These are phyloP conservation scores for Trichocomaceae sp. DNA, from an alignment of 2,329 filamentous ascomycete species.

Conservation along the genomic window DNA sequence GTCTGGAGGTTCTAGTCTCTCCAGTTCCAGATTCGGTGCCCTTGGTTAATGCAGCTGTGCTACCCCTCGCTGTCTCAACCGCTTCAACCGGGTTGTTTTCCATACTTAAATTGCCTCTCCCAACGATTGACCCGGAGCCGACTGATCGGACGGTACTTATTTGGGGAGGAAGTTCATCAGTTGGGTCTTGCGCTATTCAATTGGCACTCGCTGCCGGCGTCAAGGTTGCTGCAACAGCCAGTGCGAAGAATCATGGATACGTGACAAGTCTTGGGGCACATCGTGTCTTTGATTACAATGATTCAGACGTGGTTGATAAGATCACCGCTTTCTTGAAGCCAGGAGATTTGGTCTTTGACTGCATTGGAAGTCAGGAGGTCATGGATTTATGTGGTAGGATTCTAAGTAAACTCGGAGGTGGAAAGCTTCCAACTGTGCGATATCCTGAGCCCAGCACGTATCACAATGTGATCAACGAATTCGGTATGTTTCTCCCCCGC, in stretches of 20 bases:
- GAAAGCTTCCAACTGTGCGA: conserved; percentile 4
- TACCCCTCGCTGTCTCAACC: conserved; percentile 30
- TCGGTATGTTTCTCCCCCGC: conserved; percentile 6
- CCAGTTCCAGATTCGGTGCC: conserved; percentile 26
- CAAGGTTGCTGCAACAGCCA: conserved; percentile 32
- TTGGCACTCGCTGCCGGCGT: conserved; percentile 27
- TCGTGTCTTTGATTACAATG: conserved; percentile 37
- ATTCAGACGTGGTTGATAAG: conserved; percentile 28
- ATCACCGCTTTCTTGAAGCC: conserved; percentile 21
- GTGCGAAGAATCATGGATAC: conserved; percentile 25
- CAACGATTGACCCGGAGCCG: conserved; percentile 14
- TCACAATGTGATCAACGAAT: not conserved
- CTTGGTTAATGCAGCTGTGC: conserved; percentile 36
- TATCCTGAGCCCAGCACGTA: not conserved
- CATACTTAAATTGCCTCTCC: conserved; percentile 27
- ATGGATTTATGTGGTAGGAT: conserved; percentile 14
- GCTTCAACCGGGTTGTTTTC: conserved; percentile 28
- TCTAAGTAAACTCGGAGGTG: conserved; percentile 1
- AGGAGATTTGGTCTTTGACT: conserved; percentile 1
- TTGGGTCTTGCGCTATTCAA: conserved; percentile 9
- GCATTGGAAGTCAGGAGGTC: conserved; percentile 29
- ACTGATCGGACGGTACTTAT: conserved; percentile 29
- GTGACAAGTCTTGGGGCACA: conserved; percentile 29
- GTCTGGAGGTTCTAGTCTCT: conserved; percentile 2
- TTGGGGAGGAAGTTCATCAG: conserved; percentile 36